These are phyloP conservation scores for Geotrichum australiense DNA, from an alignment of 1,139 yeast species.

Conservation along the genomic window DNA sequence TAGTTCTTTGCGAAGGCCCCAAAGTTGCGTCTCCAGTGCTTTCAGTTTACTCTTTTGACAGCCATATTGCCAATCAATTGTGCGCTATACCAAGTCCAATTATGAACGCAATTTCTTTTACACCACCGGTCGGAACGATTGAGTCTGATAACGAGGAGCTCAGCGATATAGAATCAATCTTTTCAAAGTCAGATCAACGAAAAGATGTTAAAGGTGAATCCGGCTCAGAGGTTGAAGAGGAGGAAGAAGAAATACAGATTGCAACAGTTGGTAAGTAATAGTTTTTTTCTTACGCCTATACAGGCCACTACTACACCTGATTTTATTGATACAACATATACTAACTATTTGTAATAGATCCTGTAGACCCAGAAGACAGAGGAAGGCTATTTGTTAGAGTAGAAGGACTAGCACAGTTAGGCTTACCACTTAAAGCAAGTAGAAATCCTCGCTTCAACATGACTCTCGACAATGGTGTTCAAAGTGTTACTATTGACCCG, in stretches of 20 bases:
- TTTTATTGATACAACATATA: not conserved
- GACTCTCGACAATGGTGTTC: conserved; percentile 83
- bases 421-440: conserved; percentile 41
- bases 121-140: conserved; percentile 17
- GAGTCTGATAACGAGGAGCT: conserved; percentile 13
- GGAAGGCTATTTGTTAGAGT: conserved; percentile 75
- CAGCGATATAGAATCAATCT: conserved; percentile 15
- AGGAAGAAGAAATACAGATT: no score
- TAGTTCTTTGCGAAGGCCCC: not conserved
- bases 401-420: conserved; percentile 51
- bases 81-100: conserved; percentile 25
- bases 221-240: conserved; percentile 1
- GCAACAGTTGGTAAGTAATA: not conserved
- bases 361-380: conserved; percentile 42
- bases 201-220: conserved; percentile 2
- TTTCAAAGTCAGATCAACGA: conserved; percentile 4
- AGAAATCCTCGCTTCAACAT: conserved; percentile 52
- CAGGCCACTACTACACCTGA: no score
- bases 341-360: not conserved
- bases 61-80: conserved; percentile 22
- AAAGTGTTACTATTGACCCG: conserved; percentile 70
- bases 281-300: not conserved
- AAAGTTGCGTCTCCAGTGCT: conserved; percentile 6
- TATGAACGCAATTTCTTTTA: conserved; percentile 23
- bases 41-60: conserved; percentile 15